Evolutionary conservation across 768 basidiomycete species (phyloP).

Genomic region (Paxillus ammoniavirescens): DNA sequence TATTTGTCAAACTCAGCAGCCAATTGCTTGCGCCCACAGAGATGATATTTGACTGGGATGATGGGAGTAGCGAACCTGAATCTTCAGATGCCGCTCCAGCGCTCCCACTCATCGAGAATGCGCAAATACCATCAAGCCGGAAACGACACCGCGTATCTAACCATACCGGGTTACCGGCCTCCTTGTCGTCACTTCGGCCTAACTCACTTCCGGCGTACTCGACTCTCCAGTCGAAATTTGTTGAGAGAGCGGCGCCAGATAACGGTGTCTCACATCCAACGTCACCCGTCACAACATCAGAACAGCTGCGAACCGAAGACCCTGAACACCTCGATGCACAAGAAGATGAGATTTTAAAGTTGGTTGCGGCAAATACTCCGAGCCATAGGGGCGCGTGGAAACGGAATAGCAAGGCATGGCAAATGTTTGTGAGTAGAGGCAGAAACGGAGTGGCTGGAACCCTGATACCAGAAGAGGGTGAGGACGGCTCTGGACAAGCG

Average conservation of each 20-base stretch:
- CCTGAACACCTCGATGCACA: conserved; percentile 34
- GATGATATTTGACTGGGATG: conserved; percentile 71
- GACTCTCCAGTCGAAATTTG: conserved; percentile 38
- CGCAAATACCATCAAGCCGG: conserved; percentile 20
- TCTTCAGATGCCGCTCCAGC: conserved; percentile 33
- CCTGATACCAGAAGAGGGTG: conserved; percentile 35
- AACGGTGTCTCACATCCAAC: background rate
- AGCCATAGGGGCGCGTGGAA: conserved; percentile 75
- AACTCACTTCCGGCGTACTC: conserved; percentile 69
- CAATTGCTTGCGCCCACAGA: conserved; percentile 36
- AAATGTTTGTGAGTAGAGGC: conserved; percentile 47
- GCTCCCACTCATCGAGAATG: conserved; percentile 35
- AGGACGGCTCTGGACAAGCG: conserved; percentile 25
- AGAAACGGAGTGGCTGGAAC: conserved; percentile 27
- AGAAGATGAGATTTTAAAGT: conserved; percentile 53
- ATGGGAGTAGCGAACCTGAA: conserved; percentile 38
- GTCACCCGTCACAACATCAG: background rate
- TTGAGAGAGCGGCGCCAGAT: conserved; percentile 1
- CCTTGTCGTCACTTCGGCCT: conserved; percentile 61
- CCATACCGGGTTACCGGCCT: conserved; percentile 47
- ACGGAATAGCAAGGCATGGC: conserved; percentile 62
- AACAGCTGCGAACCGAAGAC: conserved; percentile 15
- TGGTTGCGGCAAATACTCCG: conserved; percentile 68
- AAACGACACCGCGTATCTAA: conserved; percentile 29
- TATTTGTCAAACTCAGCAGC: background rate